These are phyloP conservation scores for Colletotrichum magnum DNA, from an alignment of 2,329 filamentous ascomycete species.

Conservation along the genomic window DNA sequence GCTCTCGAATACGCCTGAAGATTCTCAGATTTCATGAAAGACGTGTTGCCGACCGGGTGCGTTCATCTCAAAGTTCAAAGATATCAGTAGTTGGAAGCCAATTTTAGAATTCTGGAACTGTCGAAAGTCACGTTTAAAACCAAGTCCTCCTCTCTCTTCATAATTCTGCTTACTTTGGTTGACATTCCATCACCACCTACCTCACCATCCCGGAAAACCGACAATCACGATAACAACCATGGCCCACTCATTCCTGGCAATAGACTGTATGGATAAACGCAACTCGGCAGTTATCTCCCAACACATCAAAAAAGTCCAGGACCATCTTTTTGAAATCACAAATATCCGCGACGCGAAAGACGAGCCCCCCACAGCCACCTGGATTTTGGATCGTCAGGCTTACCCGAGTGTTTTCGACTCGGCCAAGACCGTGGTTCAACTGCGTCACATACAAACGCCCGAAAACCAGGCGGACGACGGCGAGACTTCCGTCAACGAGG, in stretches of 20 bases:
- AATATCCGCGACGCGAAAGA: not conserved
- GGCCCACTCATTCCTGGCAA: conserved; percentile 10
- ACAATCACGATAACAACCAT: not conserved
- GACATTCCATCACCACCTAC: not conserved
- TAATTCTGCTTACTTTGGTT: not conserved
- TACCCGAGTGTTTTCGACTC: not conserved
- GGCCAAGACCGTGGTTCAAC: not conserved
- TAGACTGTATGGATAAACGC: not conserved
- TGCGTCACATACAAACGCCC: not conserved
- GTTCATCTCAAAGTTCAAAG: no score
- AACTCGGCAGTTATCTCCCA: not conserved
- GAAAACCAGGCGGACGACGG: not conserved
- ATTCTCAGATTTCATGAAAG: no score
- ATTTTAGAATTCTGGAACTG: no score
- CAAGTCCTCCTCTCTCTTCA: no score
- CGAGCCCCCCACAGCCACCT: not conserved
- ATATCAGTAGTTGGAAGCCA: no score
- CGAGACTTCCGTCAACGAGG: not conserved
- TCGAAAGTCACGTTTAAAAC: no score
- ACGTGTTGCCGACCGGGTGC: no score
- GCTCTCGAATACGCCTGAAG: no score
- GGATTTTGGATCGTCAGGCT: not conserved
- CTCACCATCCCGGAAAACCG: not conserved
- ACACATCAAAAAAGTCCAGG: not conserved
- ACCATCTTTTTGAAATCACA: not conserved